Evolutionary conservation across 331 rosid species (phyloP).

Genomic region (Malus hybrid): DNA sequence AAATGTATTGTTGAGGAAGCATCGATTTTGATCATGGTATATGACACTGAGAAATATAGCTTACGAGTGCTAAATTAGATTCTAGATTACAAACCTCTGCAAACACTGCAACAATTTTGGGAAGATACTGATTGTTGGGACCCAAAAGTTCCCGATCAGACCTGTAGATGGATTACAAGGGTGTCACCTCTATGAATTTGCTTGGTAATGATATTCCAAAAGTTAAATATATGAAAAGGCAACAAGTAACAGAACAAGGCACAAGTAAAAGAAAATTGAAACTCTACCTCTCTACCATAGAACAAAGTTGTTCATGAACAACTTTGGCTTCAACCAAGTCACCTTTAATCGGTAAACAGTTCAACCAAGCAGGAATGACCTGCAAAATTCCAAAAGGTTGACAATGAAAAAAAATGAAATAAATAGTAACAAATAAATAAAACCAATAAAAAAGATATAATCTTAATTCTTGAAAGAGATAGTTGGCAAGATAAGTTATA

Average conservation of each 20-base stretch:
- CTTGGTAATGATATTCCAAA: neutral
- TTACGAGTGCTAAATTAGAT: neutral
- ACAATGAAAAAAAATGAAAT: neutral
- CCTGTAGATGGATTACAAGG: slow-evolving; percentile 1
- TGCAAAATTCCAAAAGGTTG: neutral
- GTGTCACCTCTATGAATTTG: neutral
- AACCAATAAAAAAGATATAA: too few species aligned
- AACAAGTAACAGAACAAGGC: neutral
- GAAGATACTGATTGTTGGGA: slow-evolving; percentile 14
- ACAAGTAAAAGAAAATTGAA: neutral
- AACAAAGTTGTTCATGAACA: slow-evolving; percentile 17
- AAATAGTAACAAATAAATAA: neutral
- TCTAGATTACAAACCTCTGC: slow-evolving; percentile 10
- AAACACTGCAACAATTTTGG: slow-evolving; percentile 17
- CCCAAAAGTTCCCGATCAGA: slow-evolving; percentile 18
- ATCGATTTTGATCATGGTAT: neutral
- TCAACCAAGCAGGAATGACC: slow-evolving; percentile 18
- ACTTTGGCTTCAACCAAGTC: slow-evolving; percentile 19
- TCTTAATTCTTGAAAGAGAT: neutral
- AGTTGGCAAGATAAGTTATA: neutral
- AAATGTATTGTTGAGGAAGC: neutral
- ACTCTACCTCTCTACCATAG: slow-evolving; percentile 20
- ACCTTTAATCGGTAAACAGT: slow-evolving; percentile 17
- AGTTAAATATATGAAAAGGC: neutral
- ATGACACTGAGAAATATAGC: neutral